Conservation (phyloP, 805 yeast genomes). For the Candida argentea region DNA sequence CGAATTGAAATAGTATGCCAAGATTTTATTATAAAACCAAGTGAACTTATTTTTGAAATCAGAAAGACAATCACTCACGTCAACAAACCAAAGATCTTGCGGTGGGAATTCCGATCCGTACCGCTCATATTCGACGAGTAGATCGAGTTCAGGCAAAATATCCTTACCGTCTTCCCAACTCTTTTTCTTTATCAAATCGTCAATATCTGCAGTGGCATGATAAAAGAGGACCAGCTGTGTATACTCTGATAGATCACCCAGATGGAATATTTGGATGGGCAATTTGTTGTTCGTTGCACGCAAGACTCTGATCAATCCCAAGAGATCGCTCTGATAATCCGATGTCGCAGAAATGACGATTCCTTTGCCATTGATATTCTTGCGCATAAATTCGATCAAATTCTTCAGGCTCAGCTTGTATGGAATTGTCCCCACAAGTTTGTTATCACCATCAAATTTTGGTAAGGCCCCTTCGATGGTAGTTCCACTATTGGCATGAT, state of each 20-base stretch:
- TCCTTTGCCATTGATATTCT: slow-evolving; percentile 35
- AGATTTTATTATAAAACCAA: slow-evolving; percentile 25
- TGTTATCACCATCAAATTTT: slow-evolving; percentile 5
- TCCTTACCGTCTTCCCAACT: slow-evolving; percentile 6
- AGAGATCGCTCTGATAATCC: slow-evolving; percentile 35
- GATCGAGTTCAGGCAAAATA: too few relatives aligned
- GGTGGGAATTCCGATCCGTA: slow-evolving; percentile 14
- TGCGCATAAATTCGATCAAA: slow-evolving; percentile 16
- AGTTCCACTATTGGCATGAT: slow-evolving; percentile 4
- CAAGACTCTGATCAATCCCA: slow-evolving; percentile 38
- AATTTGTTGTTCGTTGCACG: slow-evolving; percentile 38
- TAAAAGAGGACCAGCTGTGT: slow-evolving; percentile 7
- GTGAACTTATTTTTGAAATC: slow-evolving; percentile 13
- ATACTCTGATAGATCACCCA: slow-evolving; percentile 19
- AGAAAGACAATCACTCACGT: slow-evolving; percentile 12
- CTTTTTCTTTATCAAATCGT: slow-evolving; percentile 11
- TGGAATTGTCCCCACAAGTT: slow-evolving; percentile 3
- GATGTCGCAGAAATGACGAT: slow-evolving; percentile 46
- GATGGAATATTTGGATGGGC: slow-evolving; percentile 34
- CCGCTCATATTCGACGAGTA: slow-evolving; percentile 7
- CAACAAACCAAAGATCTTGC: slow-evolving; percentile 31
- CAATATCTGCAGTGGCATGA: slow-evolving; percentile 10
- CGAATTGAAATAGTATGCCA: slow-evolving; percentile 24
- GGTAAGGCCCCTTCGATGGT: slow-evolving; percentile 5
- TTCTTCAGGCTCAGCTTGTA: slow-evolving; percentile 6